Percentiles rank a stretch among this genome's conserved stretches.
Evolutionary conservation across 192 early-diverging fungal species (phyloP).

Genomic region (Spizellomyces sp.): DNA sequence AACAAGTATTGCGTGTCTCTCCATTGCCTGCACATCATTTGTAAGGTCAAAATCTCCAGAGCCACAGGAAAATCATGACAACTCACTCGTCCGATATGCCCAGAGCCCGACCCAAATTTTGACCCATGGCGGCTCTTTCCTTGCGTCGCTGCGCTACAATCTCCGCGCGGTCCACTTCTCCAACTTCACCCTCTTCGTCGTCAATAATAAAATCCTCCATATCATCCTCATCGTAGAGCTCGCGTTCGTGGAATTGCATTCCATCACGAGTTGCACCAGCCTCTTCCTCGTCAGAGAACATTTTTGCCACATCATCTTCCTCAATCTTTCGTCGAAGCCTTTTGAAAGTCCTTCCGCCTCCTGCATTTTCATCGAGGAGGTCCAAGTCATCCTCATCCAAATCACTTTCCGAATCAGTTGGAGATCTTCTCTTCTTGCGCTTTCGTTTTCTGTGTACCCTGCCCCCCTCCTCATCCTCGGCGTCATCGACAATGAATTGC

Average conservation of each 20-base stretch:
- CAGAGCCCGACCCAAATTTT: conserved; percentile 50
- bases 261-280: conserved; percentile 15
- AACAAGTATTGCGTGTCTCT: conserved; percentile 87
- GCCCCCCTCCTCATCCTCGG: conserved; percentile 52
- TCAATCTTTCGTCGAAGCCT: conserved; percentile 72
- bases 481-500: conserved; percentile 59
- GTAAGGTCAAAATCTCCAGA: too few relatives aligned
- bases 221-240: conserved; percentile 51
- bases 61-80: neutral
- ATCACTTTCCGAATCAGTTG: conserved; percentile 61
- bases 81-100: conserved; percentile 56
- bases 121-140: conserved; percentile 40
- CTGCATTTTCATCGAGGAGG: conserved; percentile 86
- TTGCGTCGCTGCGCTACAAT: conserved; percentile 43
- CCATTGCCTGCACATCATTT: conserved; percentile 37
- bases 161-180: conserved; percentile 39
- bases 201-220: conserved; percentile 53
- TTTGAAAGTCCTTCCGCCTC: conserved; percentile 69
- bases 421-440: conserved; percentile 59
- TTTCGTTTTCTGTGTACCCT: conserved; percentile 37
- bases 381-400: conserved; percentile 93
- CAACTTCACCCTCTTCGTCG: conserved; percentile 56
- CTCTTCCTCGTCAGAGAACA: conserved; percentile 77
- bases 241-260: conserved; percentile 18
- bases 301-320: conserved; percentile 59